phyloP scores from a whole-genome alignment of 768 basidiomycete species.

The Rhodotorula graminis region DNA sequence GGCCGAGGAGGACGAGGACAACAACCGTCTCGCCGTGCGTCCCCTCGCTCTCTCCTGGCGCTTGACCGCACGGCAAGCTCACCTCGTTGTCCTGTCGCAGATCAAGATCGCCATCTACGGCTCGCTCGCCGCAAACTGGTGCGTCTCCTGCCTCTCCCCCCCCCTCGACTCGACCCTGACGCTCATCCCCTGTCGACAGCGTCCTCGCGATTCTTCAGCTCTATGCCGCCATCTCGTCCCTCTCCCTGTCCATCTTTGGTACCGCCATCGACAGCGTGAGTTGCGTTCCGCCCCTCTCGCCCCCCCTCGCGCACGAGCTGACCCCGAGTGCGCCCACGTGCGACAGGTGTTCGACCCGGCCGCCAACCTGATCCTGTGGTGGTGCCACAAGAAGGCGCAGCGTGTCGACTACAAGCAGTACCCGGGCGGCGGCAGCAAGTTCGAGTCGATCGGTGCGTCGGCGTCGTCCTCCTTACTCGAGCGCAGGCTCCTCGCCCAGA shows the following conservation, averaged over 20 bases:
- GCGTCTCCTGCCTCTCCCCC: slow-evolving; percentile 52
- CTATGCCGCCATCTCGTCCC: slow-evolving; percentile 81
- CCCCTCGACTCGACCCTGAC: slow-evolving; percentile 60
- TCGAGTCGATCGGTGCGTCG: slow-evolving; percentile 22
- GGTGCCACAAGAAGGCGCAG: slow-evolving; percentile 67
- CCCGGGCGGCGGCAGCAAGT: slow-evolving; percentile 55
- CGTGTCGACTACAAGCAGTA: slow-evolving; percentile 75
- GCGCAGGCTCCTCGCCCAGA: slow-evolving; percentile 2
- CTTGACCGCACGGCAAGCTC: too few species aligned
- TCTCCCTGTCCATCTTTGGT: slow-evolving; percentile 79
- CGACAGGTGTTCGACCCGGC: slow-evolving; percentile 45
- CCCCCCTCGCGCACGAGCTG: too few species aligned
- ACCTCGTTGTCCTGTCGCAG: slow-evolving; percentile 53
- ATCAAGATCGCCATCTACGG: slow-evolving; percentile 83
- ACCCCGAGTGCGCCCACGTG: too few species aligned
- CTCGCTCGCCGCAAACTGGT: slow-evolving; percentile 70
- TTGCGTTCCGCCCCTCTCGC: too few species aligned
- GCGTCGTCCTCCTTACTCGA: slow-evolving; percentile 45
- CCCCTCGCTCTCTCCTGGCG: too few species aligned
- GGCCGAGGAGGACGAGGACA: slow-evolving; percentile 65
- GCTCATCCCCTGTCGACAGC: slow-evolving; percentile 21
- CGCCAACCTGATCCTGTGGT: slow-evolving; percentile 50
- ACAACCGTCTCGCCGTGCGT: slow-evolving; percentile 53
- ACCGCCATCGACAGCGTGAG: slow-evolving; percentile 68
- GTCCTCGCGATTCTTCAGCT: slow-evolving; percentile 50